These are phyloP conservation scores for Pelagophyceae sp. DNA, from an alignment of 352 stramenopile genomes.

Conservation along the genomic window DNA sequence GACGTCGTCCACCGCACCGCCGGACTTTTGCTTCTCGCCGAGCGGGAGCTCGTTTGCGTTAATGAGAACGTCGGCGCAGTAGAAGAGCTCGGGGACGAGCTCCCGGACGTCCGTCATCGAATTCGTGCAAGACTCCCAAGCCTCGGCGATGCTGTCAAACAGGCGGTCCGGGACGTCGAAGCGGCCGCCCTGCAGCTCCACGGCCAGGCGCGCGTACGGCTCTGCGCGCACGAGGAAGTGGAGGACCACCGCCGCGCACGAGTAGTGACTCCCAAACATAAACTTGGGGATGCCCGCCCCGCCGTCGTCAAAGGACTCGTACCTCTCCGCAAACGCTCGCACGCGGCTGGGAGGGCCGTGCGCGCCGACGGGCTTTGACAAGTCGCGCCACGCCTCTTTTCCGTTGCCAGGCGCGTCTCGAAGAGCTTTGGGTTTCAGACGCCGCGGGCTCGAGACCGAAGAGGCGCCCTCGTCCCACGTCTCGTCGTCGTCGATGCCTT, in stretches of 20 bases:
- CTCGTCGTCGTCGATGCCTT: constrained; percentile 9
- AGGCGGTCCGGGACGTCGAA: constrained; percentile 59
- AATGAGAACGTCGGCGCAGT: constrained; percentile 60
- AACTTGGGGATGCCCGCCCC: constrained; percentile 71
- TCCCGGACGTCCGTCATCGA: constrained; percentile 67
- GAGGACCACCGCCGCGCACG: constrained; percentile 84
- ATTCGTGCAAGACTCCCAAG: constrained; percentile 32
- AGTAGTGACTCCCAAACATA: constrained; percentile 95
- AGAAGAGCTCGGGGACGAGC: constrained; percentile 67
- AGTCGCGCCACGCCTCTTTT: constrained; percentile 71
- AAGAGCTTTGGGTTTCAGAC: too few species aligned
- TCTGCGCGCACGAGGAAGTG: constrained; percentile 90
- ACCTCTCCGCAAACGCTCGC: constrained; percentile 70
- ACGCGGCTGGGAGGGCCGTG: constrained; percentile 69
- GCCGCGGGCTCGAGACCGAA: too few species aligned
- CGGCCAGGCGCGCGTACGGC: constrained; percentile 58
- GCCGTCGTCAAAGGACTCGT: constrained; percentile 62
- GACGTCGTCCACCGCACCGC: constrained; percentile 78
- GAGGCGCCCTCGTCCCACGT: constrained; percentile 18
- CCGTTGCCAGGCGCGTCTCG: too few species aligned
- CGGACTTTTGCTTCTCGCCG: constrained; percentile 52
- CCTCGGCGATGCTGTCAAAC: constrained; percentile 44
- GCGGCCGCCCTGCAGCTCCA: constrained; percentile 43
- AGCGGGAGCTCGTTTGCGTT: constrained; percentile 75
- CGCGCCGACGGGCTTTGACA: constrained; percentile 85